Conservation (phyloP, 208 protist genomes). For the Trypanosoma boissoni region DNA sequence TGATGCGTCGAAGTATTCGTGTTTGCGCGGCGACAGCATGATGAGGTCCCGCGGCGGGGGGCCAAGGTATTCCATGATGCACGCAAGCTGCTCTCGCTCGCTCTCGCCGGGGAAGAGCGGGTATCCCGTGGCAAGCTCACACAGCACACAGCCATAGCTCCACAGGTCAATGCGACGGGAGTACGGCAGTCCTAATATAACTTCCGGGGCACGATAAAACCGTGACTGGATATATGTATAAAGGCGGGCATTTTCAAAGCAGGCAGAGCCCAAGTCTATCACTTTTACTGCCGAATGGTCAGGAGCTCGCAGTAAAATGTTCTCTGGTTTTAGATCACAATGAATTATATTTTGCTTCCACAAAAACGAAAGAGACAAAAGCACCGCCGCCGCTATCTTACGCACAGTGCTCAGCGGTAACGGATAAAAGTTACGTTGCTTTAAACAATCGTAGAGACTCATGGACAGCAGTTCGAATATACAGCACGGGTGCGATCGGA, state of each 20-base stretch:
- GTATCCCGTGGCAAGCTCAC: constrained; percentile 90
- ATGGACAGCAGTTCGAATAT: constrained; percentile 68
- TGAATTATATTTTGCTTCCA: constrained; percentile 91
- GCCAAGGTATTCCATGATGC: constrained; percentile 85
- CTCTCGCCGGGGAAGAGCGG: constrained; percentile 90
- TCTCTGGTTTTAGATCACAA: constrained; percentile 97
- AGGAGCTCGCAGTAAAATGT: constrained; percentile 85
- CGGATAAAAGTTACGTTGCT: constrained; percentile 66
- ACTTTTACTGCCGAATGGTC: constrained; percentile 92
- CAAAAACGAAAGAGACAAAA: constrained; percentile 78
- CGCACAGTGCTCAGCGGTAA: constrained; percentile 67
- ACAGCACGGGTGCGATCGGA: constrained; percentile 76
- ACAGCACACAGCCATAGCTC: constrained; percentile 93
- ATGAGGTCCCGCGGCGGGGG: constrained; percentile 68
- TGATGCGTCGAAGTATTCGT: constrained; percentile 48
- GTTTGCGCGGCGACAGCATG: constrained; percentile 28
- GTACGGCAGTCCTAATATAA: constrained; percentile 82
- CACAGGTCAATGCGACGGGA: constrained; percentile 89
- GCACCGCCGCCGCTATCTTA: constrained; percentile 62
- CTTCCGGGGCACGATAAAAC: constrained; percentile 91
- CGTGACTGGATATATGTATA: constrained; percentile 94
- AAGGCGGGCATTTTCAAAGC: constrained; percentile 87
- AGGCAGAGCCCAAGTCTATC: constrained; percentile 97
- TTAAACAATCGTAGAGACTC: constrained; percentile 79
- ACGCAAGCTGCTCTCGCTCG: constrained; percentile 79